These are phyloP conservation scores for Leishmania tarentolae DNA, from an alignment of 208 protist genomes.

Conservation along the genomic window DNA sequence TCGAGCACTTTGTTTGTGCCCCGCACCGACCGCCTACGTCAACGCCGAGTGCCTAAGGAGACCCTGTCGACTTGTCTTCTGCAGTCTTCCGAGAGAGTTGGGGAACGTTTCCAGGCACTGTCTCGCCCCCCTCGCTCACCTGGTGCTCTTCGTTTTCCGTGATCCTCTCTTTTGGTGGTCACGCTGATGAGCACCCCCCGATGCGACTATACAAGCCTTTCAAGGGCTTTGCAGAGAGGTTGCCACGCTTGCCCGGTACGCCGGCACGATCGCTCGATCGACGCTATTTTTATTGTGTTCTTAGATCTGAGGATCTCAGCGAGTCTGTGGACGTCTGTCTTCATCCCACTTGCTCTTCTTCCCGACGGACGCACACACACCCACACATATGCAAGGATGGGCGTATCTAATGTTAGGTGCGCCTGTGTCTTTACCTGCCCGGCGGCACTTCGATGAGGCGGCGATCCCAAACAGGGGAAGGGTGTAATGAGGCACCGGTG, in stretches of 20 bases:
- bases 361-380: background rate
- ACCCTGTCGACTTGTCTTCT: background rate
- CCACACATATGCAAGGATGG: background rate
- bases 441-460: background rate
- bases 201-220: background rate
- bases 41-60: background rate
- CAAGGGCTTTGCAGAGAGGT: background rate
- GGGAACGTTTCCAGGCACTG: background rate
- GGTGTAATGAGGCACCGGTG: too few species aligned
- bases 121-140: background rate
- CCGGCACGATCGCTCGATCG: background rate
- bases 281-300: background rate
- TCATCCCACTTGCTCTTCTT: background rate
- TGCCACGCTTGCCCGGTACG: background rate
- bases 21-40: conserved; percentile 29
- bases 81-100: background rate
- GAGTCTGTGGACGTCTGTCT: background rate
- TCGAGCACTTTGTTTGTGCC: conserved; percentile 61
- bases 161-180: background rate
- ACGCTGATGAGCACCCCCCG: background rate
- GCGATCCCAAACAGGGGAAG: background rate
- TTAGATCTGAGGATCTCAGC: background rate
- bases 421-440: background rate
- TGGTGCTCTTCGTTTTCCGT: background rate
- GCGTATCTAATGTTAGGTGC: background rate